Evolutionary conservation across 345 rosid species (phyloP).

Genomic region (Eucalyptus camaldulensis): DNA sequence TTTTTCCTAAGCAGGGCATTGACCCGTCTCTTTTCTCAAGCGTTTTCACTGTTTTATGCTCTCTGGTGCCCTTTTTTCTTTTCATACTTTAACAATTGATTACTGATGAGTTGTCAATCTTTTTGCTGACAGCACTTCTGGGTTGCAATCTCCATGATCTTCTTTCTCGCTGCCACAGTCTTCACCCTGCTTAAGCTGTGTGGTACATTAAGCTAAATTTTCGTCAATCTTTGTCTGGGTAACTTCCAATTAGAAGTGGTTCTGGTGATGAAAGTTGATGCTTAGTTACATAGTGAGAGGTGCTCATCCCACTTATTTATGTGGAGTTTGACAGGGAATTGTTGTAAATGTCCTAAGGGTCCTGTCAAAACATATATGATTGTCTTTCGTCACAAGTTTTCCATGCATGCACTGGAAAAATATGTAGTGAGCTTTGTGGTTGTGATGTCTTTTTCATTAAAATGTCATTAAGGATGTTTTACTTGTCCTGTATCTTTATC

Average conservation of each 20-base stretch:
- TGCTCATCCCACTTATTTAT: not conserved
- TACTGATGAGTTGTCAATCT: not conserved
- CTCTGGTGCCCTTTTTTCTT: not conserved
- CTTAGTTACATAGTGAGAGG: not conserved
- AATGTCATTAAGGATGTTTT: not conserved
- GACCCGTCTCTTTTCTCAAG: not conserved
- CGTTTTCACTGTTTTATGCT: not conserved
- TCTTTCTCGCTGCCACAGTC: conserved; percentile 82
- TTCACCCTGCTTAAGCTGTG: conserved; percentile 82
- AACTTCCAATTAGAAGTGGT: not conserved
- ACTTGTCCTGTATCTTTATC: not conserved
- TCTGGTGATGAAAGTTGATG: not conserved
- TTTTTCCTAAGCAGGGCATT: not conserved
- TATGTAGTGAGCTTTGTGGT: not conserved
- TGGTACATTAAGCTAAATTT: conserved; percentile 36
- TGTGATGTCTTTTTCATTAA: not conserved
- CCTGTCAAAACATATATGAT: not conserved
- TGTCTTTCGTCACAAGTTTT: not conserved
- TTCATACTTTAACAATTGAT: not conserved
- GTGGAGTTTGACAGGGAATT: not conserved
- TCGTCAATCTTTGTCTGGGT: not conserved
- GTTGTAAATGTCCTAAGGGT: not conserved
- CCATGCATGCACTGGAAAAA: not conserved
- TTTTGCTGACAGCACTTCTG: conserved; percentile 68
- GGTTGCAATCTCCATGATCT: conserved; percentile 97